Evolutionary conservation across 2,329 filamentous ascomycete species (phyloP).

Genomic region (Trichoderma semiorbis): DNA sequence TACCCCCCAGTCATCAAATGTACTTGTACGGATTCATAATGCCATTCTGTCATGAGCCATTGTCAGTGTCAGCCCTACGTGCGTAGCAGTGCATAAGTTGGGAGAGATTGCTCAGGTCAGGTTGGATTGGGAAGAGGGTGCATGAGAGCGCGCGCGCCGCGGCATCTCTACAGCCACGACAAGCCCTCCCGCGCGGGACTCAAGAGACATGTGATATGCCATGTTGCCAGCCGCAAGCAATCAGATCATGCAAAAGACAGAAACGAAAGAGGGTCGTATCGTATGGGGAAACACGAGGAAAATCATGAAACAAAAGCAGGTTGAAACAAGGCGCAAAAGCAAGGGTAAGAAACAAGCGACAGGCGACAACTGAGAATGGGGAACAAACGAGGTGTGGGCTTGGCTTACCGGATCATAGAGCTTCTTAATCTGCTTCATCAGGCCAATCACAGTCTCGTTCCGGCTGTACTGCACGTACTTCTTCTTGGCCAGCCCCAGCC

Average conservation of each 20-base stretch:
- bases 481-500: slow-evolving; percentile 91
- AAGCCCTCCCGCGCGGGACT: not conserved
- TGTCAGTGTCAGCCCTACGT: slow-evolving; percentile 28
- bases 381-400: slow-evolving; percentile 37
- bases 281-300: not conserved
- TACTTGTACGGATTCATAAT: slow-evolving; percentile 99
- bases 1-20: slow-evolving; percentile 47
- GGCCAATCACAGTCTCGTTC: slow-evolving; percentile 75
- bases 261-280: not conserved
- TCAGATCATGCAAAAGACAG: not conserved
- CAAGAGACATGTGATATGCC: not conserved
- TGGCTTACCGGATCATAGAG: slow-evolving; percentile 86
- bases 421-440: slow-evolving; percentile 95
- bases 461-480: slow-evolving; percentile 91
- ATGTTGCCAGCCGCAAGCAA: not conserved
- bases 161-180: not conserved
- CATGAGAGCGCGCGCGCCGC: not conserved
- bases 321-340: not conserved
- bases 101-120: not conserved
- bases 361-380: not conserved
- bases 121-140: not conserved
- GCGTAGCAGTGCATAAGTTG: not conserved
- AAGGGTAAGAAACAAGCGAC: not conserved
- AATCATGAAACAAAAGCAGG: not conserved
- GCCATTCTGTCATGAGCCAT: slow-evolving; percentile 62